A percentile compares a stretch with the other conserved stretches of the same genome.
These are phyloP conservation scores for Chalaropsis thielavioides DNA, from an alignment of 2,329 filamentous ascomycete species.

Conservation along the genomic window DNA sequence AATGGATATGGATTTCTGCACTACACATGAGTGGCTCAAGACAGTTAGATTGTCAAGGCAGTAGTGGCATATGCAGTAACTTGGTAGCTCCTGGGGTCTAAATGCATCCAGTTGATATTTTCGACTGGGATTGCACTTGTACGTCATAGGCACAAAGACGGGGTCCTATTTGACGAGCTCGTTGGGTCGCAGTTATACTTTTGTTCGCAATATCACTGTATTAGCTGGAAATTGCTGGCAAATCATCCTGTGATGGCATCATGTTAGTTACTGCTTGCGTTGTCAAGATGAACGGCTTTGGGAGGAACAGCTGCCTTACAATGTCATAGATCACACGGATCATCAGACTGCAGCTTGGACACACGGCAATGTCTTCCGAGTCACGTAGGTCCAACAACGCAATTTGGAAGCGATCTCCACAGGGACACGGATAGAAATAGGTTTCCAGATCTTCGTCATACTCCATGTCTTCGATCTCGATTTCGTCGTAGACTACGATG, in stretches of 20 bases:
- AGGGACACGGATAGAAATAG: constrained; percentile 94
- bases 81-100: neutral
- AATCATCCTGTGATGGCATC: neutral
- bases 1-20: too few relatives aligned
- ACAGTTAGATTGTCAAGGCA: too few relatives aligned
- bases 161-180: neutral
- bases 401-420: constrained; percentile 93
- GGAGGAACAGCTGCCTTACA: constrained; percentile 34
- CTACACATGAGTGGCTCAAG: too few relatives aligned
- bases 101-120: neutral
- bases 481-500: constrained; percentile 81
- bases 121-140: neutral
- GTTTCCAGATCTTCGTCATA: constrained; percentile 69
- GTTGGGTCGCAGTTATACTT: neutral
- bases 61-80: neutral
- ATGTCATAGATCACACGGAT: constrained; percentile 85
- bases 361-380: constrained; percentile 88
- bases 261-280: neutral
- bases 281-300: neutral
- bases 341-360: constrained; percentile 93
- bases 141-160: neutral
- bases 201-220: neutral
- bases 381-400: constrained; percentile 70
- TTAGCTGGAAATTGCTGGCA: neutral
- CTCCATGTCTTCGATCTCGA: constrained; percentile 98